phyloP scores from a whole-genome alignment of 805 yeast species.

The Teunomyces panamensis region DNA sequence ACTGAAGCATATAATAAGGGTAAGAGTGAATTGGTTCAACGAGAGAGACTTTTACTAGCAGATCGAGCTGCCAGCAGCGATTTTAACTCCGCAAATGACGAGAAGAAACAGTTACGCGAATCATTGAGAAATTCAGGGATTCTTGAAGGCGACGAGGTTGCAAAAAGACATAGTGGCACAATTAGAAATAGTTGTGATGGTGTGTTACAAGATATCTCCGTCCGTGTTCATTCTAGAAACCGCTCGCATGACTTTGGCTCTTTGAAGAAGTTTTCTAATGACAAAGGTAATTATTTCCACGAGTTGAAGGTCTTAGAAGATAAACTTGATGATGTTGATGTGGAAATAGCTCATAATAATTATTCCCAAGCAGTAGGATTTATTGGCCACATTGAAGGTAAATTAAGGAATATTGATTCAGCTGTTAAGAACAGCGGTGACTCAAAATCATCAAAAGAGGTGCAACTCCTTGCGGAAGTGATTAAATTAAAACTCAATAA shows the following conservation, averaged over 20 bases:
- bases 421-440: constrained; percentile 15
- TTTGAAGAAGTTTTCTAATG: constrained; percentile 12
- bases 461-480: constrained; percentile 36
- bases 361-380: constrained; percentile 46
- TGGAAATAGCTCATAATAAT: constrained; percentile 58
- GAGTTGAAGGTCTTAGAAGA: constrained; percentile 57
- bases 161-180: constrained; percentile 21
- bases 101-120: constrained; percentile 37
- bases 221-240: constrained; percentile 60
- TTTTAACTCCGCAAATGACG: constrained; percentile 26
- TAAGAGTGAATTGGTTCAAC: constrained; percentile 45
- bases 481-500: constrained; percentile 38
- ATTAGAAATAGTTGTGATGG: constrained; percentile 37
- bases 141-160: constrained; percentile 36
- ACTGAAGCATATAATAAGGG: constrained; percentile 59
- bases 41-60: constrained; percentile 22
- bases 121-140: constrained; percentile 52
- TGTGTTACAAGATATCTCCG: constrained; percentile 55
- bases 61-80: constrained; percentile 12
- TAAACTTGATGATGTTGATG: constrained; percentile 65
- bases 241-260: constrained; percentile 45
- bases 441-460: constrained; percentile 19
- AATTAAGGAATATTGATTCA: constrained; percentile 27
- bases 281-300: constrained; percentile 36
- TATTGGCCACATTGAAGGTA: constrained; percentile 35